phyloP scores from a whole-genome alignment of 176 grass and related monocot species.

The Aegilops longissima region DNA sequence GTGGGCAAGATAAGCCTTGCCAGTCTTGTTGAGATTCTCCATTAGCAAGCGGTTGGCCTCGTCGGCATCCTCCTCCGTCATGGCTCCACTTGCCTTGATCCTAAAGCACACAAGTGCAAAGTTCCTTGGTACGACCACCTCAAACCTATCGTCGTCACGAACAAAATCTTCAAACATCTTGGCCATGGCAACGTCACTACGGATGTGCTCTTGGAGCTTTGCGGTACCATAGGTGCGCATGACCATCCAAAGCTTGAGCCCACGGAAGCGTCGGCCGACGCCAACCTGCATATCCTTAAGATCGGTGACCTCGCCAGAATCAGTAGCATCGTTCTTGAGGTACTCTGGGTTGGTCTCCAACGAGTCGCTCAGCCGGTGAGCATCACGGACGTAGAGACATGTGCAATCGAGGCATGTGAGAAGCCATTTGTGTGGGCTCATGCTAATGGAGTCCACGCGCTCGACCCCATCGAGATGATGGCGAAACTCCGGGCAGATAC shows the following conservation, averaged over 20 bases:
- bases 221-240: slow-evolving; percentile 2
- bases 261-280: neutral
- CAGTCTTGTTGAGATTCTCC: neutral
- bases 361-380: neutral
- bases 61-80: neutral
- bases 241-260: slow-evolving; percentile 18
- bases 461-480: neutral
- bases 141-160: neutral
- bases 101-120: neutral
- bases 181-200: neutral
- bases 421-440: slow-evolving; percentile 18
- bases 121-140: neutral
- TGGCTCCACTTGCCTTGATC: neutral
- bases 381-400: neutral
- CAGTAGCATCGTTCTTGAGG: neutral
- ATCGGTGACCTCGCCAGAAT: neutral
- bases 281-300: slow-evolving; percentile 13
- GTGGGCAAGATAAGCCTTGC: slow-evolving; percentile 4
- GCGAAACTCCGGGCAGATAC: neutral
- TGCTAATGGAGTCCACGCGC: neutral
- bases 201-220: slow-evolving; percentile 9
- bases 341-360: neutral
- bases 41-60: neutral
- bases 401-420: slow-evolving; percentile 8
- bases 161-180: neutral